These are phyloP conservation scores for Clavispora asparagi DNA, from an alignment of 805 yeast genomes.

Conservation along the genomic window DNA sequence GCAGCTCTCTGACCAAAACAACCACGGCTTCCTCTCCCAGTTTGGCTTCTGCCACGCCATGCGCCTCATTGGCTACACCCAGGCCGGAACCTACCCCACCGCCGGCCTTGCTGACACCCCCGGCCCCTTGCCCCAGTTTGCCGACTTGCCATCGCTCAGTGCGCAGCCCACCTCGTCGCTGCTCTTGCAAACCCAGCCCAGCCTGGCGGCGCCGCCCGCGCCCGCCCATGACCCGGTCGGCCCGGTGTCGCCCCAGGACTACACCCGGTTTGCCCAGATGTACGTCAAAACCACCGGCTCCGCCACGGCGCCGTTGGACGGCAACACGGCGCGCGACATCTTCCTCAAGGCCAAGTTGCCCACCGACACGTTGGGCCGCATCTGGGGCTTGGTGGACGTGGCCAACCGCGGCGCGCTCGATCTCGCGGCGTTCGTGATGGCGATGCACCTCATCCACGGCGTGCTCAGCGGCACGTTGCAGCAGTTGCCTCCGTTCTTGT, in stretches of 20 bases:
- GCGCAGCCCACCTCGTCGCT: constrained; percentile 36
- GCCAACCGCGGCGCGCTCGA: constrained; percentile 66
- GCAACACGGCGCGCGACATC: constrained; percentile 77
- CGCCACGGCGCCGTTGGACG: constrained; percentile 53
- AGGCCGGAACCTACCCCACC: constrained; percentile 57
- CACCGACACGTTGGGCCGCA: constrained; percentile 68
- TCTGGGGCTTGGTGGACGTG: constrained; percentile 86
- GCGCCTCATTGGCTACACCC: constrained; percentile 86
- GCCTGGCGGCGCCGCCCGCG: constrained; percentile 30
- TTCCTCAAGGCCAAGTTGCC: constrained; percentile 87
- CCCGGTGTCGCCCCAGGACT: constrained; percentile 52
- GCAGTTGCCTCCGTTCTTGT: constrained; percentile 45
- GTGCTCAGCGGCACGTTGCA: constrained; percentile 60
- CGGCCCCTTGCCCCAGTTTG: constrained; percentile 64
- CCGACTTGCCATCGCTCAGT: constrained; percentile 24
- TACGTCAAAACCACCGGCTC: constrained; percentile 65
- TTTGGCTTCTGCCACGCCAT: constrained; percentile 79
- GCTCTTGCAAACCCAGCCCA: constrained; percentile 37
- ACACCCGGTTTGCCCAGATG: constrained; percentile 60
- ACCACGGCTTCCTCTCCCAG: constrained; percentile 78
- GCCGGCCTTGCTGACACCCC: constrained; percentile 49
- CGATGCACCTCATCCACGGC: constrained; percentile 93
- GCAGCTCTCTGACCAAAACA: constrained; percentile 89
- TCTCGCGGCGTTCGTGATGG: constrained; percentile 76
- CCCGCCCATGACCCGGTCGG: constrained; percentile 20